Percentiles rank a stretch among this genome's conserved stretches.
These are phyloP conservation scores for Spergularia marina DNA, from an alignment of 148 eudicot species.

Conservation along the genomic window DNA sequence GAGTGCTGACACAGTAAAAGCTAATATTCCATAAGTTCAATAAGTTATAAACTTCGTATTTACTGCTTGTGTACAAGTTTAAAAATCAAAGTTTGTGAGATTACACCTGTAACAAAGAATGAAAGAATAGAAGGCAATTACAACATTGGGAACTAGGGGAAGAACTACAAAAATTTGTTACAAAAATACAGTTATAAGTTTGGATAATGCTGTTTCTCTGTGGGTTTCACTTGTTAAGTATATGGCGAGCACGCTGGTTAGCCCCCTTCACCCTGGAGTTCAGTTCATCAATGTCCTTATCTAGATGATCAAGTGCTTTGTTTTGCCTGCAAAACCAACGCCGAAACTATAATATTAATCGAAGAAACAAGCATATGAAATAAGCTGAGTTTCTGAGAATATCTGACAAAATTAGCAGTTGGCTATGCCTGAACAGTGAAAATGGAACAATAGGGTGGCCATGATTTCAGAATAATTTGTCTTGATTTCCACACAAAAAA, in stretches of 20 bases:
- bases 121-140: conserved; percentile 14
- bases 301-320: conserved; percentile 76
- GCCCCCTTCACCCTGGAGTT: conserved; percentile 81
- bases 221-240: conserved; percentile 21
- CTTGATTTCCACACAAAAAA: too few species aligned
- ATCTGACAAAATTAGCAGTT: background rate
- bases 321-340: conserved; percentile 56
- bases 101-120: conserved; percentile 10
- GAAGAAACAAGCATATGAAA: background rate
- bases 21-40: too few species aligned
- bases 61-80: background rate
- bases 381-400: background rate
- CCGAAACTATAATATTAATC: background rate
- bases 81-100: background rate
- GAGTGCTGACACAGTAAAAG: too few species aligned
- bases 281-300: conserved; percentile 71
- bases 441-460: background rate
- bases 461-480: too few species aligned
- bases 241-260: conserved; percentile 56
- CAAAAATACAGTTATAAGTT: background rate
- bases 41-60: background rate
- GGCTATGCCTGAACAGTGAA: background rate
- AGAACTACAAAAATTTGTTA: conserved; percentile 9
- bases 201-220: conserved; percentile 6
- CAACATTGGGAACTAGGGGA: conserved; percentile 2